Evolutionary conservation across 768 basidiomycete genomes (phyloP).

Genomic region (Glaciozyma martinii): DNA sequence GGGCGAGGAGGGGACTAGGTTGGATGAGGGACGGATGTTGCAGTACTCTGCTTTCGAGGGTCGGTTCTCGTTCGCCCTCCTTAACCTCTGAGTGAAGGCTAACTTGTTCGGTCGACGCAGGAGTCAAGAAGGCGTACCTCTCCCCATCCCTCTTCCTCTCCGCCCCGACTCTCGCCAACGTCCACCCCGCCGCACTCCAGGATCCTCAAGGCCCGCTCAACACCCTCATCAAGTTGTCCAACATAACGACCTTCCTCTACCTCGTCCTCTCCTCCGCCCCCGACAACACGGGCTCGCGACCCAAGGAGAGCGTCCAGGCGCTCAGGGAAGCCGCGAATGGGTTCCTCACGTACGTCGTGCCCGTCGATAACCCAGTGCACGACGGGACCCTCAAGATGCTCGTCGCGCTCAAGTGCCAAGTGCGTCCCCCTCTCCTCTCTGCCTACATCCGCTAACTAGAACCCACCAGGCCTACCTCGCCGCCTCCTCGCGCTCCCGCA

Average conservation of each 20-base stretch:
- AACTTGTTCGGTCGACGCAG: background rate
- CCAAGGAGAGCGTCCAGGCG: background rate
- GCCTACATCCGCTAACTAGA: background rate
- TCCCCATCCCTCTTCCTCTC: background rate
- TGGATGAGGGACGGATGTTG: background rate
- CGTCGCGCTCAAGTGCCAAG: background rate
- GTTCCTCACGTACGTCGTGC: background rate
- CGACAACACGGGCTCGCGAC: background rate
- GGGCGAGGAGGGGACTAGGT: background rate
- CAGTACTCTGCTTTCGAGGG: background rate
- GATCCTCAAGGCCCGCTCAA: background rate
- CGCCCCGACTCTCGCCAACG: background rate
- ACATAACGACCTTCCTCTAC: conserved; percentile 3
- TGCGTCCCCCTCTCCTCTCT: background rate
- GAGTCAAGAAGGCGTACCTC: background rate
- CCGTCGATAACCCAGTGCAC: background rate
- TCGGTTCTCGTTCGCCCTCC: background rate
- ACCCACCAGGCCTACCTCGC: background rate
- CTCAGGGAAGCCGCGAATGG: background rate
- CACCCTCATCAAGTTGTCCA: background rate
- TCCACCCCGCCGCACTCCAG: background rate
- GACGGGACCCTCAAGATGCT: background rate
- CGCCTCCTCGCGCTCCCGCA: background rate
- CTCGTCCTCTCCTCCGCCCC: conserved; percentile 1
- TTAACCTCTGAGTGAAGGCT: background rate